Conservation (phyloP, 805 yeast genomes). For the Saccharomycopsis sp. region DNA sequence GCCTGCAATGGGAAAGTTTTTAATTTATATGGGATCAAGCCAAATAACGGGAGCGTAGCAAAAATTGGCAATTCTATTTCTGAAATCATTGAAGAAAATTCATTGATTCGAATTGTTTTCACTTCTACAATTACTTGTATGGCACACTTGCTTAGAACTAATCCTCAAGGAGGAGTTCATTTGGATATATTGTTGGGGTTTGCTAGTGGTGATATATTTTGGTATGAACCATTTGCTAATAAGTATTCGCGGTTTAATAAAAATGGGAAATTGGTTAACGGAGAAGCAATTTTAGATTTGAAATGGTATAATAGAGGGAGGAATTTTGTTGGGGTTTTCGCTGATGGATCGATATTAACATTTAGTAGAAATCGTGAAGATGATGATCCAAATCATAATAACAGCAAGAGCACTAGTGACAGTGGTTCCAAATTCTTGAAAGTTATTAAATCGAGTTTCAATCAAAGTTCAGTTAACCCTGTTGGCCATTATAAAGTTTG, state of each 20-base stretch:
- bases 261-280: constrained; percentile 36
- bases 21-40: constrained; percentile 27
- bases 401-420: constrained; percentile 31
- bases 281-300: constrained; percentile 36
- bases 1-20: constrained; percentile 45
- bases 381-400: constrained; percentile 32
- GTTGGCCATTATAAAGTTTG: constrained; percentile 60
- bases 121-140: constrained; percentile 21
- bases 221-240: constrained; percentile 48
- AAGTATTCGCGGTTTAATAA: constrained; percentile 48
- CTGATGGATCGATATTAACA: constrained; percentile 53
- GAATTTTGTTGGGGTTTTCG: constrained; percentile 50
- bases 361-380: constrained; percentile 48
- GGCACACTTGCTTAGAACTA: not conserved
- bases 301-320: constrained; percentile 43
- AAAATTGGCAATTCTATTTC: constrained; percentile 31
- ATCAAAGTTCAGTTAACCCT: constrained; percentile 28
- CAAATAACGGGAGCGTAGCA: constrained; percentile 23
- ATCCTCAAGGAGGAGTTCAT: constrained; percentile 26
- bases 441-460: constrained; percentile 7
- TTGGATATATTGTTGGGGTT: constrained; percentile 56
- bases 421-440: constrained; percentile 18
- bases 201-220: constrained; percentile 58
- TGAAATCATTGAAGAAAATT: constrained; percentile 37
- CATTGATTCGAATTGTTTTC: constrained; percentile 39